Percentiles rank a stretch among this genome's conserved stretches.
Evolutionary conservation across 306 rosid species (phyloP).

Genomic region (Lotus japonicus): DNA sequence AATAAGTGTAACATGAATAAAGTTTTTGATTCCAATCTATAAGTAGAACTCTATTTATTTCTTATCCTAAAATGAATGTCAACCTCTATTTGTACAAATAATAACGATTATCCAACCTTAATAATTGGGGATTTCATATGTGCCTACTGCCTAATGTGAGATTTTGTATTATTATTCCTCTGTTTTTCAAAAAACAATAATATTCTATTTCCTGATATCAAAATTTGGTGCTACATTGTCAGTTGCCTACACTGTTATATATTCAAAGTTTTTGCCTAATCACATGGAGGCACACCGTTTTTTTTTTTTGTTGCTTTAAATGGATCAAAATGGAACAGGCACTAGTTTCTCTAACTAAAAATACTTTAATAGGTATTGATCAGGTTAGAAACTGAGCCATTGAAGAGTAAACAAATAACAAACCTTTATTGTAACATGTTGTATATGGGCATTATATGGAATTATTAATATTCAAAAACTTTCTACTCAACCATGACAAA

Average conservation of each 20-base stretch:
- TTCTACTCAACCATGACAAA: background rate
- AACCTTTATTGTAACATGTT: background rate
- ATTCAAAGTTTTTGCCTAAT: background rate
- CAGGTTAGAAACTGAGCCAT: background rate
- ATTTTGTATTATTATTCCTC: background rate
- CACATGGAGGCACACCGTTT: background rate
- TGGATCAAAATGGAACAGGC: background rate
- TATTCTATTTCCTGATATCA: background rate
- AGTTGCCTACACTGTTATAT: background rate
- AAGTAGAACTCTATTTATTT: too few species aligned
- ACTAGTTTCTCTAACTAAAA: slow-evolving; percentile 4
- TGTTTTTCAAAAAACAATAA: background rate
- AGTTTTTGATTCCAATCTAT: too few species aligned
- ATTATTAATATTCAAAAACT: background rate
- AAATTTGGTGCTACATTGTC: background rate
- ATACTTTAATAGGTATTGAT: background rate
- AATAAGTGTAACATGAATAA: too few species aligned
- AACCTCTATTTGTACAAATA: too few species aligned
- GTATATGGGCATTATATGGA: background rate
- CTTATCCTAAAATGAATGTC: too few species aligned
- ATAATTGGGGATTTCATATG: background rate
- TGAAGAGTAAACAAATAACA: background rate
- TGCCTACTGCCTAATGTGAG: background rate
- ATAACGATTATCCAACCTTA: too few species aligned
- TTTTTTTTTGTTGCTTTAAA: background rate